Base-by-base conservation (phyloP, 2,329 filamentous ascomycete species). In the Diaporthe aspalathi region DNA sequence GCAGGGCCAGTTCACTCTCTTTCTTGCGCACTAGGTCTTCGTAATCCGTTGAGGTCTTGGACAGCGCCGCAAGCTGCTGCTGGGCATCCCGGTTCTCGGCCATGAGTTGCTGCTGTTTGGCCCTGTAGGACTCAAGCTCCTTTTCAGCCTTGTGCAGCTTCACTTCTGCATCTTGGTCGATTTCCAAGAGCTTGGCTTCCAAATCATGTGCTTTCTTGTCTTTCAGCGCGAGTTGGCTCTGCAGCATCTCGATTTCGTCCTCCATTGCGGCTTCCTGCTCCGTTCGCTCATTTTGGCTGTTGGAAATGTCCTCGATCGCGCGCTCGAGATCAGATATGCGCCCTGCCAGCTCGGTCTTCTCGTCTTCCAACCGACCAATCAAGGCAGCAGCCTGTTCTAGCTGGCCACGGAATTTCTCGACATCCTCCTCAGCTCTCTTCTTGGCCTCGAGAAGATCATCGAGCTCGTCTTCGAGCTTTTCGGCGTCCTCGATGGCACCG, bases 1-100 rank as follows among this genome's bases (percentile, higher is more conserved):
- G 87, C 56, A 98, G 87, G 0, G 92, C 88, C 24, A 99, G 85
- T 78, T 99, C 97, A 80, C 95, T 97, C 79, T 99, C 96, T 80
- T 98, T 99, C 72, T 93, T 92, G 29, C 94, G 89, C 29, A 99
- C 92, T 53, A 98, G 88, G 76, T 98, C 95, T 81, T 99, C 96
- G 75, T 97, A 98, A 78, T 95, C 94, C 0, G 94, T 97, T 0
- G 95, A 97, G 0, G 95, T 98, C 62, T 94, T 91, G 0, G 96
- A 96, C 22, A 99, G 85, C 75, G 97, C 91, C 0, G 93, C 89
- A 67, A 99, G 90, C 77, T 98, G 94, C 76, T 94, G 90, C 68
- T 97, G 92, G 57, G 97, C 89, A 54, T 93, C 90, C 16, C 90
- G 89, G 75, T 97, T 97, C 78, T 99, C 95, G 6, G 92, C 90